These are phyloP conservation scores for Bipolaris sorokiniana DNA, from an alignment of 2,329 filamentous ascomycete species.

Conservation along the genomic window DNA sequence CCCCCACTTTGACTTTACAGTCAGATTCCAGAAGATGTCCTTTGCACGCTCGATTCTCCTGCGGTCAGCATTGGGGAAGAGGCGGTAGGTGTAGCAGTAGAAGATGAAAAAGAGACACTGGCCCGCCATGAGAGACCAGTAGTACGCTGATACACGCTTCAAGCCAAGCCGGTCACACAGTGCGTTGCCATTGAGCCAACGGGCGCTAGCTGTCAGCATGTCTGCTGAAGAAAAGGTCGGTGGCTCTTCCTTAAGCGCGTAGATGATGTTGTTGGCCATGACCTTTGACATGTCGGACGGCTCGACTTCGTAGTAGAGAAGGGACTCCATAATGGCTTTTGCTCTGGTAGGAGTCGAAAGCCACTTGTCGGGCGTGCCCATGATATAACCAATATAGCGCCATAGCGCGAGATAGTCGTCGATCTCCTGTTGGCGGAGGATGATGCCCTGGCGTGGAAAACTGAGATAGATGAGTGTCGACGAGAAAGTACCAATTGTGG, in stretches of 20 bases:
- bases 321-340: constrained; percentile 69
- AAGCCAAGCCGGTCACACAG: constrained; percentile 67
- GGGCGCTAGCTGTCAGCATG: constrained; percentile 70
- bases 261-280: constrained; percentile 77
- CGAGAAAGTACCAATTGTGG: constrained; percentile 74
- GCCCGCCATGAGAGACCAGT: constrained; percentile 65
- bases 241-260: constrained; percentile 67
- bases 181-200: constrained; percentile 72
- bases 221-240: constrained; percentile 69
- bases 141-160: constrained; percentile 62
- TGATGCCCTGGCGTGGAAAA: constrained; percentile 76
- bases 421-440: constrained; percentile 65
- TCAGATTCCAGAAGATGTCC: constrained; percentile 62
- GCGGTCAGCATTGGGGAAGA: constrained; percentile 57
- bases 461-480: constrained; percentile 70
- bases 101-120: constrained; percentile 71
- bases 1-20: constrained; percentile 69
- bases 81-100: constrained; percentile 60
- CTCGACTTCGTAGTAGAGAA: constrained; percentile 69
- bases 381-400: constrained; percentile 74
- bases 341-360: constrained; percentile 64
- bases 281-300: constrained; percentile 68
- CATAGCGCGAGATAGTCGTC: constrained; percentile 75
- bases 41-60: constrained; percentile 61
- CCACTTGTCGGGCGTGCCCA: constrained; percentile 69